Base-by-base conservation (phyloP, 2,329 filamentous ascomycete genomes). In the Nannizziopsis arthrosporioides region DNA sequence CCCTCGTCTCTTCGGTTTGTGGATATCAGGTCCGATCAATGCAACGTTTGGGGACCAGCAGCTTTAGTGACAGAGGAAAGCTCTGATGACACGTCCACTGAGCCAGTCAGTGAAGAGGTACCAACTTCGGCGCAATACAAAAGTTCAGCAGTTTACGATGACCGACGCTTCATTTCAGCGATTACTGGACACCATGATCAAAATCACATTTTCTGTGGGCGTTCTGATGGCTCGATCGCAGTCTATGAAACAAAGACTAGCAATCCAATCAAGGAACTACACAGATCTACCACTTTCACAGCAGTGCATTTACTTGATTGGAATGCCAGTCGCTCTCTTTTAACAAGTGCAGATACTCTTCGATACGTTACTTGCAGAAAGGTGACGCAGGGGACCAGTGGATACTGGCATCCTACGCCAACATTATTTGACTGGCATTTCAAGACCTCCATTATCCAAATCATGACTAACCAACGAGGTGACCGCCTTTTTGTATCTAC, bases 11-110 rank as follows among this genome's bases (percentile, higher is more conserved):
- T 57, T 6, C 59, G 61, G 5, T 59, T 68, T 46, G 38, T 64
- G 36, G 63, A 67, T 37, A 55, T 67, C 6, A 55, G 57, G 39
- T 56, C 55, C 10, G 54, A 52, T 2, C 60, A 62, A 41, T 63
- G 56, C 37, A 55, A 60, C n/a, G 55, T 68, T 2, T 68, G 66
- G 66, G 63, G 62, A 5, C 64, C 64, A 11, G 14, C 37, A 10
- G 18, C 17, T 15, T 39, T 39, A 14, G 37, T 17, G 9, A 49
- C 58, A 2, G 59, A 55, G 32, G 45, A 54, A 11, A 19, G 7
- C 9, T 45, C 44, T 14, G 53, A 55, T 8, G 53, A 50, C 5
- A 50, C 54, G n/a, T 51, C 50, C 1, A 42, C 34, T n/a, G 42
- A 12, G 9, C 35, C 15, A 37, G 45, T 15, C 51, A 54, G 34